phyloP scores from a whole-genome alignment of 345 rosid species.

The Melaleuca alternifolia region DNA sequence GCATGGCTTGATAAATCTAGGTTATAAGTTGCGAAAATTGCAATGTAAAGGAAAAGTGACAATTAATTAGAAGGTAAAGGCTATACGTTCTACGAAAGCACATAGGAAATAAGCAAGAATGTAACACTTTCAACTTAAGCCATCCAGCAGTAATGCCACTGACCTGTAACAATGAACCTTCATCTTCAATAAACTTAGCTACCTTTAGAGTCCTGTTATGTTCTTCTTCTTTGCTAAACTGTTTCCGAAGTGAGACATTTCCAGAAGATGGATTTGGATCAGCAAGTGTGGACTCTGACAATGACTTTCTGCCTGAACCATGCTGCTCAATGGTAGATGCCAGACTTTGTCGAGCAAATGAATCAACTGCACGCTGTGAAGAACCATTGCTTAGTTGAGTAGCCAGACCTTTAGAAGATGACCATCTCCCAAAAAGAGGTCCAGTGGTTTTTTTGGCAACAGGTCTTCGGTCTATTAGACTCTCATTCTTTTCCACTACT shows the following conservation, averaged over 20 bases:
- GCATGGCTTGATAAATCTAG: not conserved
- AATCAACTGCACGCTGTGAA: conserved; percentile 53
- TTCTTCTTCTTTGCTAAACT: conserved; percentile 67
- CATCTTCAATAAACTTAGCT: conserved; percentile 45
- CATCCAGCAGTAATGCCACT: not conserved
- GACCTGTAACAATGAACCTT: conserved; percentile 30
- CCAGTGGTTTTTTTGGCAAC: conserved; percentile 40
- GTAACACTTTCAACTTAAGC: not conserved
- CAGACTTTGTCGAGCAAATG: conserved; percentile 54
- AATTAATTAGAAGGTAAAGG: not conserved
- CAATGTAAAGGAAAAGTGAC: not conserved
- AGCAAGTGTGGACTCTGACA: conserved; percentile 54
- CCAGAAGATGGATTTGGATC: conserved; percentile 55
- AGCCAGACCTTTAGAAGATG: conserved; percentile 36
- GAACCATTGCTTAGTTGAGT: conserved; percentile 42
- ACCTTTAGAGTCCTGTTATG: conserved; percentile 28
- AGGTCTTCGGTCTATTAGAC: conserved; percentile 33
- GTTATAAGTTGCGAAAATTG: not conserved
- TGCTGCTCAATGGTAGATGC: conserved; percentile 77
- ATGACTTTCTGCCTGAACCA: conserved; percentile 84
- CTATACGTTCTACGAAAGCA: not conserved
- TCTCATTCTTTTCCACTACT: conserved; percentile 62
- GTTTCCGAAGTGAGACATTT: conserved; percentile 69
- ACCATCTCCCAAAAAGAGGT: conserved; percentile 40
- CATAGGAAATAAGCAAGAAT: not conserved